A percentile compares a stretch with the other conserved stretches of the same genome.
Evolutionary conservation across 2,329 filamentous ascomycete genomes (phyloP).

Genomic region (Colletotrichum ledebouriae): DNA sequence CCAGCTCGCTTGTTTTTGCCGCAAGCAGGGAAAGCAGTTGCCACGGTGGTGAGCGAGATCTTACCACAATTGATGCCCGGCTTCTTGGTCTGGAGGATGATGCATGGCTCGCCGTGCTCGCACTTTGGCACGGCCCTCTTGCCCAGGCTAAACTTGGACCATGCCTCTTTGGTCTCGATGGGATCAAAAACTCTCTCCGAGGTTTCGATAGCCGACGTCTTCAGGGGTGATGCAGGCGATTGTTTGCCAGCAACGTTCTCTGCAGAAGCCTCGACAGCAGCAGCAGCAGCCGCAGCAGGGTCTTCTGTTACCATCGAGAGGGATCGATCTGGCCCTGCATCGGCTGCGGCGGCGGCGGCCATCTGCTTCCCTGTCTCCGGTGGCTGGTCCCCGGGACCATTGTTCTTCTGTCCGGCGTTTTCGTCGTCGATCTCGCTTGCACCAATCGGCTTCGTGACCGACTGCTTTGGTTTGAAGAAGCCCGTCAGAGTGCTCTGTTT

Average conservation of each 20-base stretch:
- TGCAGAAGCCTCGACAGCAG: background rate
- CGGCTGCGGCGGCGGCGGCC: too few species aligned
- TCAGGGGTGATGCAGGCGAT: constrained; percentile 16
- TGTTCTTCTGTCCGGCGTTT: background rate
- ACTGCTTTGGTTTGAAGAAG: constrained; percentile 78
- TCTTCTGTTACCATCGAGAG: constrained; percentile 9
- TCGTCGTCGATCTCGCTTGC: background rate
- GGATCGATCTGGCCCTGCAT: constrained; percentile 8
- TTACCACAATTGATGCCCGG: constrained; percentile 83
- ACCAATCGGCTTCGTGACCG: constrained; percentile 2
- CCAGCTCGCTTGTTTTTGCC: background rate
- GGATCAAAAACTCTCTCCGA: constrained; percentile 71
- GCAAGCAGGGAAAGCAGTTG: constrained; percentile 3
- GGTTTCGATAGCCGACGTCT: constrained; percentile 22
- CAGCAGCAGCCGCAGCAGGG: background rate
- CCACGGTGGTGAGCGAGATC: constrained; percentile 45
- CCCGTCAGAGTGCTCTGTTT: constrained; percentile 75
- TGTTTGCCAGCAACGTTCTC: constrained; percentile 6
- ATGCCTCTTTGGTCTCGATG: constrained; percentile 81
- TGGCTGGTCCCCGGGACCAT: background rate
- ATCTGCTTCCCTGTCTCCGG: background rate
- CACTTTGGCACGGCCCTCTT: constrained; percentile 82
- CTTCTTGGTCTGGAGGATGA: constrained; percentile 88
- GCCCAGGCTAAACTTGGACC: constrained; percentile 82
- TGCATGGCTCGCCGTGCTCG: constrained; percentile 90